Evolutionary conservation across 352 stramenopile species (phyloP).

Genomic region (Phytophthora sp.): DNA sequence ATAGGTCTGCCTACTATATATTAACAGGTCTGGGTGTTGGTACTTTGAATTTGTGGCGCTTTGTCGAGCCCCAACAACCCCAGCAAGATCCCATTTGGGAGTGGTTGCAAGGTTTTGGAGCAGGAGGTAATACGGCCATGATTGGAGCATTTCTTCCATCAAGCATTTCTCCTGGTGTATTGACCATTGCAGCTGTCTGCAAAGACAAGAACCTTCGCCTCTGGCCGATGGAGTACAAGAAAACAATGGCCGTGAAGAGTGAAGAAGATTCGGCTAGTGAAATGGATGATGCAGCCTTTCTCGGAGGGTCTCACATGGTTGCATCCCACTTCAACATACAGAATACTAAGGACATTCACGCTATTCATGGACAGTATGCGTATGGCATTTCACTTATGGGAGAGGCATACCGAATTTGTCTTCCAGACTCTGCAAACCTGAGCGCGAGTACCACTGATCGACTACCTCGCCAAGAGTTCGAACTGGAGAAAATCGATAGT

Average conservation of each 20-base stretch:
- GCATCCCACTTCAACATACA: constrained; percentile 62
- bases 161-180: constrained; percentile 18
- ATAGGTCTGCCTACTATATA: constrained; percentile 73
- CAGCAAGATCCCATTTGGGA: constrained; percentile 53
- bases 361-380: constrained; percentile 62
- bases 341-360: constrained; percentile 63
- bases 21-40: constrained; percentile 75
- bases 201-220: constrained; percentile 70
- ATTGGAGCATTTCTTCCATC: constrained; percentile 62
- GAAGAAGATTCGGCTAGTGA: constrained; percentile 32
- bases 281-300: constrained; percentile 23
- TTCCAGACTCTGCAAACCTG: constrained; percentile 42
- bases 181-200: constrained; percentile 55
- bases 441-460: constrained; percentile 17
- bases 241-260: constrained; percentile 1
- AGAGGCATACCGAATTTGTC: constrained; percentile 65
- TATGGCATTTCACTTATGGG: constrained; percentile 74
- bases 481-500: constrained; percentile 70
- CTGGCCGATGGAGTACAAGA: constrained; percentile 62
- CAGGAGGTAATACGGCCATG: constrained; percentile 63
- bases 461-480: constrained; percentile 56
- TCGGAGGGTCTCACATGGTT: constrained; percentile 41
- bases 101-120: constrained; percentile 57
- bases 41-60: constrained; percentile 78
- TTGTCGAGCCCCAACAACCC: constrained; percentile 44